A percentile compares a stretch with the other conserved stretches of the same genome.
phyloP scores from a whole-genome alignment of 106 monocot genomes.

The Dendrobium huoshanense region DNA sequence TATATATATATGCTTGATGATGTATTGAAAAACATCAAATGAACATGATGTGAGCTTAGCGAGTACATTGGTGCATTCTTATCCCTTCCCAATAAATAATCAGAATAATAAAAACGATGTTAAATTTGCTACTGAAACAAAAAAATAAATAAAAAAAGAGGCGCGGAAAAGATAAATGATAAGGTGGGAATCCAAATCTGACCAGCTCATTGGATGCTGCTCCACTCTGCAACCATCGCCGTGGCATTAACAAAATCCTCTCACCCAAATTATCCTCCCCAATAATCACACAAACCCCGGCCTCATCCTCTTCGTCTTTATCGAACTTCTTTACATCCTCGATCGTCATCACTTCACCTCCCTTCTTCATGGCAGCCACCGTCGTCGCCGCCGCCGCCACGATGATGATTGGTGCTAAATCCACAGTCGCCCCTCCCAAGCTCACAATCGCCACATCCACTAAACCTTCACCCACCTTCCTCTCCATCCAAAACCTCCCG shows the following conservation, averaged over 20 bases:
- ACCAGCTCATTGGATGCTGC: slow-evolving; percentile 15
- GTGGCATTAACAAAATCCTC: too few relatives aligned
- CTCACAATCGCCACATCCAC: slow-evolving; percentile 32
- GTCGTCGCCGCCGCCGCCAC: slow-evolving; percentile 57
- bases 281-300: background rate
- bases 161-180: slow-evolving; percentile 9
- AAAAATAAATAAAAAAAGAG: too few relatives aligned
- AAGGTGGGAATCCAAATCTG: slow-evolving; percentile 29
- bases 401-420: slow-evolving; percentile 53
- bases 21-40: too few relatives aligned
- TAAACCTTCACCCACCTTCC: background rate
- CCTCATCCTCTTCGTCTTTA: too few relatives aligned
- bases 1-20: too few relatives aligned
- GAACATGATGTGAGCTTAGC: too few relatives aligned
- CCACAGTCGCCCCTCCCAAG: slow-evolving; percentile 17
- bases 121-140: too few relatives aligned
- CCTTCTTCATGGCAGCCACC: slow-evolving; percentile 46
- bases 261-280: background rate
- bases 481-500: slow-evolving; percentile 1
- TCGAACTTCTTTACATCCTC: background rate
- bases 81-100: too few relatives aligned
- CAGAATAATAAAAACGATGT: too few relatives aligned
- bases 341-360: background rate
- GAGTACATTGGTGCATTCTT: too few relatives aligned
- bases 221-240: background rate